Conservation (phyloP, 1,284 basidiomycete species). For the Pterula multifida region DNA sequence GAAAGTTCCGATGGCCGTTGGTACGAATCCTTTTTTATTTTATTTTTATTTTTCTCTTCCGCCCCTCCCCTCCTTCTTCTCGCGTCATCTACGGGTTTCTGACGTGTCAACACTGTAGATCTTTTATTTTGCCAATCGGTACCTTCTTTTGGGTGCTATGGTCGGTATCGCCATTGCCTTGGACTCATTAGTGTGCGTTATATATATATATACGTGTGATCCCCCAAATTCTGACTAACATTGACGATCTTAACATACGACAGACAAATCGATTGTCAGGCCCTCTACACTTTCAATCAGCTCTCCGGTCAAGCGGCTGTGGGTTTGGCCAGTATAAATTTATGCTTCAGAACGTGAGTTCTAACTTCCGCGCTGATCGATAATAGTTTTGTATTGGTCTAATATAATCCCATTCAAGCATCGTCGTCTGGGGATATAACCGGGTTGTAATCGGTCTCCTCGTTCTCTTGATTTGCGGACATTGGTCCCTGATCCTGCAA, state of each 20-base stretch:
- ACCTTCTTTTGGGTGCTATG: conserved; percentile 51
- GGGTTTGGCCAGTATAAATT: conserved; percentile 64
- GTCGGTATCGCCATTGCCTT: conserved; percentile 46
- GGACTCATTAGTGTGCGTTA: not conserved
- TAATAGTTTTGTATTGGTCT: conserved; percentile 8
- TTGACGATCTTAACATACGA: no score
- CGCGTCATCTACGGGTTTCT: not conserved
- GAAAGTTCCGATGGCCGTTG: conserved; percentile 34
- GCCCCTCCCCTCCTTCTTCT: not conserved
- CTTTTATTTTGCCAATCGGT: conserved; percentile 64
- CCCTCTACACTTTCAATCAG: conserved; percentile 62
- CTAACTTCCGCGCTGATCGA: not conserved
- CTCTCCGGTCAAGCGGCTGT: conserved; percentile 52
- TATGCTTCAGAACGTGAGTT: conserved; percentile 63
- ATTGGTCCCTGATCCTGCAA: conserved; percentile 49
- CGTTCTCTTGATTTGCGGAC: conserved; percentile 46
- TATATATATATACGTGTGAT: not conserved
- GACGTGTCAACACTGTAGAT: no score
- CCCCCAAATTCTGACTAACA: conserved; percentile 4
- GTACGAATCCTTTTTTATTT: conserved; percentile 13
- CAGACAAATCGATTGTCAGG: conserved; percentile 50
- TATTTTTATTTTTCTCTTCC: not conserved
- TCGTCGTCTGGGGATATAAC: conserved; percentile 57
- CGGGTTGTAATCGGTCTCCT: conserved; percentile 37
- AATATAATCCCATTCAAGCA: conserved; percentile 24